These are phyloP conservation scores for Zygoascus ofunaensis DNA, from an alignment of 805 yeast species.

Conservation along the genomic window DNA sequence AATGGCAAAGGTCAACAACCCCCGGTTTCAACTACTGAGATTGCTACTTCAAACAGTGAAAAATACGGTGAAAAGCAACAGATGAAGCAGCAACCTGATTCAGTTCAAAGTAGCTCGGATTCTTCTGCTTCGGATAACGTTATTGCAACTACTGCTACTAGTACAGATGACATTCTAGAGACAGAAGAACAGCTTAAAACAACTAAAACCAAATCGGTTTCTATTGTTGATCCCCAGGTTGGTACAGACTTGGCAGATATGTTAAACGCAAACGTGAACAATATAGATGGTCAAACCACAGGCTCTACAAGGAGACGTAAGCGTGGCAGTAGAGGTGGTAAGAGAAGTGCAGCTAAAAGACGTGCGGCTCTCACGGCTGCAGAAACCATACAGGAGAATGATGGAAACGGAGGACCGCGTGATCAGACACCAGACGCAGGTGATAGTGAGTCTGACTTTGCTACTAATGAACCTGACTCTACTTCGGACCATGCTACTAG, in stretches of 20 bases:
- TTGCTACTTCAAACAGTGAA: background rate
- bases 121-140: background rate
- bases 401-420: background rate
- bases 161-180: no score
- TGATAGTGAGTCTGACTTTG: background rate
- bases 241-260: no score
- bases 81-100: no score
- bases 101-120: background rate
- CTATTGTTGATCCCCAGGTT: constrained; percentile 12
- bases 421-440: background rate
- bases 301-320: constrained; percentile 51
- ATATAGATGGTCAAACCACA: no score
- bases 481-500: constrained; percentile 3
- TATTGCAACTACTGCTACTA: no score
- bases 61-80: no score
- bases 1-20: background rate
- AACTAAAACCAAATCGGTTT: constrained; percentile 4
- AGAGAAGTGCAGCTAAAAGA: constrained; percentile 32
- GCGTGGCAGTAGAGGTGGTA: constrained; percentile 82
- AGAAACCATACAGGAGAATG: constrained; percentile 1
- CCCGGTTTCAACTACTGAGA: no score
- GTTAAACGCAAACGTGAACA: no score
- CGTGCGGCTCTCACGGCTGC: background rate
- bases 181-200: no score
- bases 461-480: constrained; percentile 5